Evolutionary conservation across 2,329 filamentous ascomycete genomes (phyloP), one percentile per base, ranked within the genome.

Genomic region (Plenodomus tracheiphilus): DNA sequence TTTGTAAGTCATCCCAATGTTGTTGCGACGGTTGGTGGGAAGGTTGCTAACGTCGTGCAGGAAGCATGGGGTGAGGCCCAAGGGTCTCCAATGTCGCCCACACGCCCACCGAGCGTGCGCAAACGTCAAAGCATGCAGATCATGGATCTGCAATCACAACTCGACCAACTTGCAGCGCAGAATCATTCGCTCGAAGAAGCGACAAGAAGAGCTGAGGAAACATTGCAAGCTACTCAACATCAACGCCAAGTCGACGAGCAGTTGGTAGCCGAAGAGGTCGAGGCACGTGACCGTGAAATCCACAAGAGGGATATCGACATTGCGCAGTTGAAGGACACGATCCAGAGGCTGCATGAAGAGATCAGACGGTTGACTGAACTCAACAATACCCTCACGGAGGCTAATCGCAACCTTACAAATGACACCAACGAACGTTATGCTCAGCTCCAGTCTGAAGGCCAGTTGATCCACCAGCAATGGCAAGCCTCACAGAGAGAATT

Each of bases 51-150:
- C 59, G 50, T 45, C 54, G 16, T 60, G 64, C 78, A 97, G 92
- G 91, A 96, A 83, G 93, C 91, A 77, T 92, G 85, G 79, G 93
- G 93, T 76, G 91, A 96, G 77, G 90, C 89, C 75, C 89, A 88
- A 70, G 86, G 86, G 70, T 96, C 91, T 71, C 91, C 93, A 68
- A 86, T 88, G 66, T 97, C 94, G 66, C 94, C 94, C 46, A 96
- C 91, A 62, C 86, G 93, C 74, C 92, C 94, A 64, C 91, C 92
- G 69, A 97, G 91, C 79, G 89, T 99, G 83, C 92, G 93, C 64
- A 92, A 93, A 70, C 89, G 93, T 69, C 94, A 96, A 75, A 97
- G 93, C 81, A 93, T 97, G 86, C 93, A 97, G 76, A 85, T 97
- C 53, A 76, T 82, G 68, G 93, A 99, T 65, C 85, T 99, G 68